Conservation (phyloP, 352 stramenopile species). For the Phytophthora chlamydospora region DNA sequence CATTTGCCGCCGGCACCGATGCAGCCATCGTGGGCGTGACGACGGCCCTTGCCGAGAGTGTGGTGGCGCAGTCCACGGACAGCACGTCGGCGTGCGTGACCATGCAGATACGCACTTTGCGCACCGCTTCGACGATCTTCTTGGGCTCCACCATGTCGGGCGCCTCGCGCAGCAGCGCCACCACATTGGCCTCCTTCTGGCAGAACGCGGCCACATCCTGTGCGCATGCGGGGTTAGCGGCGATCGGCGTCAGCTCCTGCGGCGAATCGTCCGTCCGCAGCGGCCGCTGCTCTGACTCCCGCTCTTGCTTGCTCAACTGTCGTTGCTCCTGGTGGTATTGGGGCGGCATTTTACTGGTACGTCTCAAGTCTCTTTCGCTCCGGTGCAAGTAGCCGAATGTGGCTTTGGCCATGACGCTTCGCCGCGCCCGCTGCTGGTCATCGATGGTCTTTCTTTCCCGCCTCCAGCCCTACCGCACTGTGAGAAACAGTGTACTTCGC, state of each 20-base stretch:
- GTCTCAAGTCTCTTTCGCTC: background rate
- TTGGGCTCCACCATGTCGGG: slow-evolving; percentile 34
- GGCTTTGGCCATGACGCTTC: slow-evolving; percentile 18
- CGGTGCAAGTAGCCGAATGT: slow-evolving; percentile 30
- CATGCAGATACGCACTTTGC: slow-evolving; percentile 62
- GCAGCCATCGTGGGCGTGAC: slow-evolving; percentile 21
- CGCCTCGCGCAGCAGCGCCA: slow-evolving; percentile 53
- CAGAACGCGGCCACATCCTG: slow-evolving; percentile 51
- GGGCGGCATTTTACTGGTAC: slow-evolving; percentile 17
- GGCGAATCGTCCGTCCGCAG: slow-evolving; percentile 4
- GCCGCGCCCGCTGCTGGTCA: slow-evolving; percentile 14
- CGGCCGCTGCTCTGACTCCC: slow-evolving; percentile 1
- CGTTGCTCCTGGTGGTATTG: slow-evolving; percentile 3
- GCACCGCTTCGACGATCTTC: slow-evolving; percentile 46
- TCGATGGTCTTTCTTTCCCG: slow-evolving; percentile 19
- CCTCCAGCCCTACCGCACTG: background rate
- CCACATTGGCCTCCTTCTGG: slow-evolving; percentile 50
- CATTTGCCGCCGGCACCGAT: slow-evolving; percentile 21
- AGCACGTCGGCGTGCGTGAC: slow-evolving; percentile 57
- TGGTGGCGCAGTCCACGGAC: slow-evolving; percentile 52
- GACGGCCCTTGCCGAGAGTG: slow-evolving; percentile 42
- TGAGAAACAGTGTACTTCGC: too few species aligned
- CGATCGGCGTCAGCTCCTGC: slow-evolving; percentile 7
- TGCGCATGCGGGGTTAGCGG: slow-evolving; percentile 37
- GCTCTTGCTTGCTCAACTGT: slow-evolving; percentile 6